Evolutionary conservation across 345 rosid genomes (phyloP).

Genomic region (Eucalyptus coolabah): DNA sequence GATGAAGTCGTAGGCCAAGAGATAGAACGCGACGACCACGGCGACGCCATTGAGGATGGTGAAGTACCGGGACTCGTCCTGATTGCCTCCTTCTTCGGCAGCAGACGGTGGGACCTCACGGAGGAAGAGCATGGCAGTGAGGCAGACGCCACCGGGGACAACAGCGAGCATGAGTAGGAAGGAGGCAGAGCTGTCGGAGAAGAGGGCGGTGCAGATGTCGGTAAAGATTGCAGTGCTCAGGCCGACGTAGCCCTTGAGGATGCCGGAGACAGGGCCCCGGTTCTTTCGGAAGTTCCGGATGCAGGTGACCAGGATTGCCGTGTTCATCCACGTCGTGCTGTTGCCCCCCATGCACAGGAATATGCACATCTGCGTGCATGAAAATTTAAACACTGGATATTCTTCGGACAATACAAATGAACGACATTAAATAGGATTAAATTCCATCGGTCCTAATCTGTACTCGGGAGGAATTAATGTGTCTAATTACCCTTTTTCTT

Average conservation of each 20-base stretch:
- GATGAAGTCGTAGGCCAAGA: slow-evolving; percentile 51
- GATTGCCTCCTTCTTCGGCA: slow-evolving; percentile 11
- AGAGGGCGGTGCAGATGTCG: slow-evolving; percentile 71
- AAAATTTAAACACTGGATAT: neutral
- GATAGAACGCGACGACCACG: slow-evolving; percentile 61
- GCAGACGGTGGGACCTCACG: slow-evolving; percentile 52
- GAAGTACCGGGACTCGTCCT: slow-evolving; percentile 63
- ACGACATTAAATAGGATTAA: neutral
- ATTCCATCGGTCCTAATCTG: neutral
- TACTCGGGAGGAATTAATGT: neutral
- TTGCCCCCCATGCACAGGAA: slow-evolving; percentile 92
- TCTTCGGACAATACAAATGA: neutral
- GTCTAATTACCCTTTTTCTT: neutral
- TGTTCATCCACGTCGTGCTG: slow-evolving; percentile 99
- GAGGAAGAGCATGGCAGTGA: slow-evolving; percentile 72
- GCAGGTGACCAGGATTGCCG: slow-evolving; percentile 81
- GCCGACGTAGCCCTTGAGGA: slow-evolving; percentile 85
- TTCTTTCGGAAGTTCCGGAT: slow-evolving; percentile 78
- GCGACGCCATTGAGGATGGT: slow-evolving; percentile 47
- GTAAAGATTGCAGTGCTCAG: slow-evolving; percentile 93
- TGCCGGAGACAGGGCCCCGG: slow-evolving; percentile 91
- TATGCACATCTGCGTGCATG: slow-evolving; percentile 38
- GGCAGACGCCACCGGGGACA: slow-evolving; percentile 57
- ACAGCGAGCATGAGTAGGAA: slow-evolving; percentile 63
- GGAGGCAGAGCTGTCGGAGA: slow-evolving; percentile 43